Base-by-base conservation (phyloP, 306 rosid genomes). In the Hylodesmum podocarpum region DNA sequence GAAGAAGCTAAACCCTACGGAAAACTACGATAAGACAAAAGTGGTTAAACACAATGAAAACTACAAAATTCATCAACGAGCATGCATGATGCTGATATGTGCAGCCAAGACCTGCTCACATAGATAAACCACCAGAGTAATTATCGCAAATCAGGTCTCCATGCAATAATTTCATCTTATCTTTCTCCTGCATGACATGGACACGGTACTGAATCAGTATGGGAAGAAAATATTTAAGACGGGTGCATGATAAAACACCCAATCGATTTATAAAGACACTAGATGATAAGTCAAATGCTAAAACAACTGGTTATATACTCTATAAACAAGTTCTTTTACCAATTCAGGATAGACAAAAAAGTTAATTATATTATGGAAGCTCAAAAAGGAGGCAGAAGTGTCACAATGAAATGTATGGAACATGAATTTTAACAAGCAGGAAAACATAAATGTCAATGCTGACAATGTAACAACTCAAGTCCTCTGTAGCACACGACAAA, bases 151-250 rank as follows among this genome's bases (percentile, higher is more conserved):
- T 75, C 74, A 88, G 84, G 63, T 82, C 89, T 65, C 85, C 93
- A 53, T 79, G 84, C 80, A 71, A 25, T n/a, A 78, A 41, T 24
- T 82, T 85, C 80, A 31, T 82, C 85, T 79, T 78, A 73, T 82
- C 91, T 81, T 87, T 89, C 66, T 85, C 96, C 98, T 94, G 96
- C 84, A 82, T 76, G 70, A 71, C 77, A 84, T 70, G 53, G 79
- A 25, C 49, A 74, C 11, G 44, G 41, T 13, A 50, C 19, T 57
- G 50, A 74, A 68, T 70, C 28, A 29, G 51, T 37, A 66, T 13
- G 31, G 27, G 29, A 77, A 59, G 74, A 11, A 66, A 62, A 62
- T 21, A 62, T 47, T 62, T 8, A 19, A 1, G 34, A 31, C 49
- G 46, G 16, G 11, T 43, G 11, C 36, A 29, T 40, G 43, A 41